These are phyloP conservation scores for Urochloa ruziziensis DNA, from an alignment of 176 grass and related monocot species.

Conservation along the genomic window DNA sequence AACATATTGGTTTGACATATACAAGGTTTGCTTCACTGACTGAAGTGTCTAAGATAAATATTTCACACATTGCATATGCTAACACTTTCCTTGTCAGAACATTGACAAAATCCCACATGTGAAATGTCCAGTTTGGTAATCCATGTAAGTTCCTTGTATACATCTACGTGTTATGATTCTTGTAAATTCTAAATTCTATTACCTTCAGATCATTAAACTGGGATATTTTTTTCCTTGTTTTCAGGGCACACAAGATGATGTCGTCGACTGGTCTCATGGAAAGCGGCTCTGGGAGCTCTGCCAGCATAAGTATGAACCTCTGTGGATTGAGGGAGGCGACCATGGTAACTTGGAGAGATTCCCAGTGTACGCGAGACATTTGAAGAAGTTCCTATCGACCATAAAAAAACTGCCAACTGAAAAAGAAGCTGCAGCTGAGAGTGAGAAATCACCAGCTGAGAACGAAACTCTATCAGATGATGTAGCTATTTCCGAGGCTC, in stretches of 20 bases:
- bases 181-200: neutral
- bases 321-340: slow-evolving; percentile 86
- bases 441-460: slow-evolving; percentile 32
- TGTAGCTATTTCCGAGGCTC: slow-evolving; percentile 38
- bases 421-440: slow-evolving; percentile 31
- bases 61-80: neutral
- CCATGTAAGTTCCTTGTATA: slow-evolving; percentile 65
- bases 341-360: slow-evolving; percentile 79
- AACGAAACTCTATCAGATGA: slow-evolving; percentile 25
- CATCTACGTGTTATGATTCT: neutral
- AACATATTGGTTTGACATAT: slow-evolving; percentile 96
- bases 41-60: neutral
- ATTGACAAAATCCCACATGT: slow-evolving; percentile 81
- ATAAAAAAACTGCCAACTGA: slow-evolving; percentile 54
- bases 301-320: slow-evolving; percentile 88
- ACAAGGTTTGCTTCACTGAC: slow-evolving; percentile 60
- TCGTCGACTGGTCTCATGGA: slow-evolving; percentile 75
- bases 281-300: slow-evolving; percentile 87
- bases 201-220: slow-evolving; percentile 18
- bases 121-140: slow-evolving; percentile 83
- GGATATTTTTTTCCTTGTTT: neutral
- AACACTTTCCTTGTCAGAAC: slow-evolving; percentile 61
- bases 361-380: slow-evolving; percentile 73
- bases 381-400: slow-evolving; percentile 68
- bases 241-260: slow-evolving; percentile 80